Evolutionary conservation across 2,329 filamentous ascomycete genomes (phyloP).

Genomic region (Penicillium sp.): DNA sequence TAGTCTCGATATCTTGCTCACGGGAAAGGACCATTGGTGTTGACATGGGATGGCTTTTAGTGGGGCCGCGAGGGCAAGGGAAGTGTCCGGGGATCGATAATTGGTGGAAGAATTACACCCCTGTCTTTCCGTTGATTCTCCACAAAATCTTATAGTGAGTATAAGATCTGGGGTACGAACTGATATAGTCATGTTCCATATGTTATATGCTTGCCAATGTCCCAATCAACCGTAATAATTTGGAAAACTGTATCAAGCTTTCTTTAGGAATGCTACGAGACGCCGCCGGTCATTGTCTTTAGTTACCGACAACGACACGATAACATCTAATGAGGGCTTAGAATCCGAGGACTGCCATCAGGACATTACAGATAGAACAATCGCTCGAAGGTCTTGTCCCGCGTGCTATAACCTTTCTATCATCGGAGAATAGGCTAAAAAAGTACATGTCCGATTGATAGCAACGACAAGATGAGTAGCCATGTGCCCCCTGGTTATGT

Average conservation of each 20-base stretch:
- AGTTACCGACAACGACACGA: too few relatives aligned
- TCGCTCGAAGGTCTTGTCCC: too few relatives aligned
- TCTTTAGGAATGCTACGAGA: too few relatives aligned
- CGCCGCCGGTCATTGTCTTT: too few relatives aligned
- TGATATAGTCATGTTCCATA: background rate
- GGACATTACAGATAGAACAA: too few relatives aligned
- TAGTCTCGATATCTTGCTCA: background rate
- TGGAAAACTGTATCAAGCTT: too few relatives aligned
- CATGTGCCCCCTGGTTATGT: background rate
- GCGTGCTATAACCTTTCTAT: background rate
- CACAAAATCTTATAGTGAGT: background rate
- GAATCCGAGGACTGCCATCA: too few relatives aligned
- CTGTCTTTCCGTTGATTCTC: background rate
- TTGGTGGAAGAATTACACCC: constrained; percentile 6
- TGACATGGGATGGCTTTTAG: background rate
- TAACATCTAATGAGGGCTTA: too few relatives aligned
- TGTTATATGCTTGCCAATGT: too few relatives aligned
- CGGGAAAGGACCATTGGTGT: background rate
- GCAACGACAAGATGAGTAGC: background rate
- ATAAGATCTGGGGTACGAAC: background rate
- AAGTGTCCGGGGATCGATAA: background rate
- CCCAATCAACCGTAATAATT: too few relatives aligned
- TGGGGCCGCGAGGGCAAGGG: background rate
- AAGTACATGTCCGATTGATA: background rate
- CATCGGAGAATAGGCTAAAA: background rate